Evolutionary conservation across 306 rosid genomes (phyloP).

Genomic region (Castanea crenata): DNA sequence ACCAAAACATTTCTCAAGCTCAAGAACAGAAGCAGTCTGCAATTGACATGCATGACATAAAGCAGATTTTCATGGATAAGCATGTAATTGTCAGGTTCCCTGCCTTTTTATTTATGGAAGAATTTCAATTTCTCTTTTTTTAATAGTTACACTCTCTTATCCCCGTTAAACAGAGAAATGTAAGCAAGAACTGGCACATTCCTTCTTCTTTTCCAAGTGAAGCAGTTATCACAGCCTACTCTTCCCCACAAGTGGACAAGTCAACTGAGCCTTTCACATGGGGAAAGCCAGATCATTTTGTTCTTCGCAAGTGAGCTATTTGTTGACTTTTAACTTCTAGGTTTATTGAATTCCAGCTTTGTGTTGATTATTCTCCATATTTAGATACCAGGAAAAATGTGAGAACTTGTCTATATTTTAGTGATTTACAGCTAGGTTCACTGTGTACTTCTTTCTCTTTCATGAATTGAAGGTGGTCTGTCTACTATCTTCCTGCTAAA

Average conservation of each 20-base stretch:
- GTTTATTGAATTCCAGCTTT: background rate
- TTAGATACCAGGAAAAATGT: background rate
- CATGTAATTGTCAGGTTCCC: slow-evolving; percentile 52
- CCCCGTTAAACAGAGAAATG: slow-evolving; percentile 67
- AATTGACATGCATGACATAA: slow-evolving; percentile 35
- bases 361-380: slow-evolving; percentile 6
- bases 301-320: slow-evolving; percentile 83
- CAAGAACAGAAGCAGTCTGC: slow-evolving; percentile 44
- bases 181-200: slow-evolving; percentile 98
- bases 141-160: background rate
- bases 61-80: slow-evolving; percentile 64
- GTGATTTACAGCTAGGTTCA: background rate
- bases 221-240: slow-evolving; percentile 76
- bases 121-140: slow-evolving; percentile 12
- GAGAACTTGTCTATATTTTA: background rate
- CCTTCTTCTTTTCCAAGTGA: slow-evolving; percentile 88
- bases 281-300: slow-evolving; percentile 97
- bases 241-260: slow-evolving; percentile 77
- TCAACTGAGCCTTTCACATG: slow-evolving; percentile 83
- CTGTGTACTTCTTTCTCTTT: background rate
- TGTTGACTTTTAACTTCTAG: slow-evolving; percentile 5
- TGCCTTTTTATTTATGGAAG: slow-evolving; percentile 16
- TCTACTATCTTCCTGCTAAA: background rate
- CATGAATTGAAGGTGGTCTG: background rate
- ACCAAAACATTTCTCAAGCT: slow-evolving; percentile 32